A percentile compares a stretch with the other conserved stretches of the same genome.
Conservation (phyloP, 352 stramenopile genomes). For the Phytophthora aleatoria region DNA sequence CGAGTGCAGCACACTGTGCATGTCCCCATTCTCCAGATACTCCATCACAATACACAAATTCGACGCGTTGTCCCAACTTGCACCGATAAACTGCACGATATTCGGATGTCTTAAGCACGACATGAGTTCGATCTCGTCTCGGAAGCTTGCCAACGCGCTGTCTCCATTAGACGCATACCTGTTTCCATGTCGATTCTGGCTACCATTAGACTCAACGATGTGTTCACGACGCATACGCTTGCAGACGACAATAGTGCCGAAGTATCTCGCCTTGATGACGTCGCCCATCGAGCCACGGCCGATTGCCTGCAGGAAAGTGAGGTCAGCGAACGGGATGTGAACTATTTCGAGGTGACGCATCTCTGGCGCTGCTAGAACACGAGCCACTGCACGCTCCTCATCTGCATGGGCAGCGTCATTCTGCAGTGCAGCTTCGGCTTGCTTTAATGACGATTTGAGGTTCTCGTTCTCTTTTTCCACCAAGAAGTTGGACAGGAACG, state of each 20-base stretch:
- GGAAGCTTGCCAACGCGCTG: constrained; percentile 72
- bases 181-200: constrained; percentile 23
- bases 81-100: constrained; percentile 90
- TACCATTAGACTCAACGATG: constrained; percentile 53
- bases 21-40: constrained; percentile 89
- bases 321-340: constrained; percentile 83
- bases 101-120: constrained; percentile 86
- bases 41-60: constrained; percentile 92
- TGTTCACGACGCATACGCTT: constrained; percentile 88
- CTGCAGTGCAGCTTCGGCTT: constrained; percentile 82
- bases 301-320: constrained; percentile 83
- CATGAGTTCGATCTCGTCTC: constrained; percentile 89
- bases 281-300: constrained; percentile 82
- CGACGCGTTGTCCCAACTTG: constrained; percentile 88
- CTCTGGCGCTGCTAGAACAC: constrained; percentile 67
- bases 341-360: constrained; percentile 82
- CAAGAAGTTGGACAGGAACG: constrained; percentile 82
- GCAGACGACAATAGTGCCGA: constrained; percentile 87
- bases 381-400: constrained; percentile 73
- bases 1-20: constrained; percentile 87
- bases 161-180: constrained; percentile 26
- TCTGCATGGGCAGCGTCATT: constrained; percentile 78
- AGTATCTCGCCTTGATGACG: constrained; percentile 90
- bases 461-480: constrained; percentile 89
- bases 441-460: constrained; percentile 75